Conservation (phyloP, 78 protist genomes). For the Acrasis kona region DNA sequence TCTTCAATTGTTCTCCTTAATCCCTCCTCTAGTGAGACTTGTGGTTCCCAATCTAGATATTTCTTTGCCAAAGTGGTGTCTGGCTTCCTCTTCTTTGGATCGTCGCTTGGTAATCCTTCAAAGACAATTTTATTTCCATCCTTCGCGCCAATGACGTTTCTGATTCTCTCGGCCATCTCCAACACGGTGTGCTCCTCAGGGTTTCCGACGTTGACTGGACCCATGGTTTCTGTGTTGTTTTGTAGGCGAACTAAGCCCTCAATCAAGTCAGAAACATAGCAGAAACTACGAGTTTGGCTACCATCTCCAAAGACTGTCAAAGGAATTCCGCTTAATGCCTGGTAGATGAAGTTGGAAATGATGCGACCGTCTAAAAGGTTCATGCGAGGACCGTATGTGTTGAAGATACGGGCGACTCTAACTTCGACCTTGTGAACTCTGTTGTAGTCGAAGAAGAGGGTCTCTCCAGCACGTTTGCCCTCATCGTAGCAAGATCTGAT, state of each 20-base stretch:
- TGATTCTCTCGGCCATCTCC: conserved; percentile 31
- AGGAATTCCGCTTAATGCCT: conserved; percentile 43
- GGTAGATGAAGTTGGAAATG: conserved; percentile 66
- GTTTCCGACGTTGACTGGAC: conserved; percentile 63
- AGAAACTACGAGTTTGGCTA: conserved; percentile 63
- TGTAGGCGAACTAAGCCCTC: conserved; percentile 40
- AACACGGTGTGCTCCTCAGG: conserved; percentile 64
- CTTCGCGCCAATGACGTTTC: not conserved
- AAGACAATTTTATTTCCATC: conserved; percentile 7
- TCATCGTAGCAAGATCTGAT: conserved; percentile 82
- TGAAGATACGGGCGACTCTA: conserved; percentile 76
- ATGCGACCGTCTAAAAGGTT: conserved; percentile 75
- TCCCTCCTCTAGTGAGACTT: conserved; percentile 27
- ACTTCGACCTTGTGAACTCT: conserved; percentile 28
- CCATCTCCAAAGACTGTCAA: conserved; percentile 74
- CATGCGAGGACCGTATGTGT: conserved; percentile 82
- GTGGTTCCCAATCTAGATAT: conserved; percentile 29
- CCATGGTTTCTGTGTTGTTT: conserved; percentile 11
- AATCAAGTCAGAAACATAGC: conserved; percentile 34
- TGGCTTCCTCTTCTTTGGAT: conserved; percentile 48
- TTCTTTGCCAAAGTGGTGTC: conserved; percentile 24
- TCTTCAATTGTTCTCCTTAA: conserved; percentile 3
- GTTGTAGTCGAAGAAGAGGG: conserved; percentile 49
- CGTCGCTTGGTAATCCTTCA: conserved; percentile 26
- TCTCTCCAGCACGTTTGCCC: conserved; percentile 80